Evolutionary conservation across 345 rosid genomes (phyloP), one percentile per base, ranked within the genome.

Genomic region (Zanthoxylum bungeanum): DNA sequence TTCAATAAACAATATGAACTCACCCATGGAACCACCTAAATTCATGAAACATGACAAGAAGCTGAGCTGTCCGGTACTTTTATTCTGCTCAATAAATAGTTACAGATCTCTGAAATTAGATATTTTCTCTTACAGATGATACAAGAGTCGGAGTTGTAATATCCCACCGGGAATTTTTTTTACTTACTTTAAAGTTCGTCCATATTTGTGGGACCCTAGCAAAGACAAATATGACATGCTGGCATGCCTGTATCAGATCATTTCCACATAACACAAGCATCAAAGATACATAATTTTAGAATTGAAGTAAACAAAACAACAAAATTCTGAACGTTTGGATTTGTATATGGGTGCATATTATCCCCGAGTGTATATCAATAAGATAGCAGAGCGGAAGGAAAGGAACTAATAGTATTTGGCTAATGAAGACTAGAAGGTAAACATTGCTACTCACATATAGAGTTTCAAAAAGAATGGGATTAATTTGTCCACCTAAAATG

Each of bases 161-260:
- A n/a, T n/a, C n/a, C 63, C 14, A 19, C 47, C 36, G 14, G 33
- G 31, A 70, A 64, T 58, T 19, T 19, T 24, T 63, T 39, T 60
- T 69, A 82, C 97, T 89, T 76, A 92, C 93, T 65, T 76, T 80
- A 78, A 89, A 88, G 83, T 92, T 92, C 79, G 80, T 75, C 99
- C 91, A 92, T 79, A 95, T 95, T 73, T 91, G 99, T 25, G 99
- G 99, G 56, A 95, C 89, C 84, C 92, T 85, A 36, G 98, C 97
- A 85, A 76, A 87, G 78, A 95, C 89, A 76, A 95, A 95, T 31
- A 92, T 84, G 9, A 92, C 98, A 85, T 95, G 99, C 70, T 95
- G 99, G 51, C 93, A 95, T 59, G 91, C 96, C 98, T 94, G 92
- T 69, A 84, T 69, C 21, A 57, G 52, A 70, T 67, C 30, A 47